phyloP scores from a whole-genome alignment of 495 filamentous ascomycete species.

The Penicillium subrubescens region DNA sequence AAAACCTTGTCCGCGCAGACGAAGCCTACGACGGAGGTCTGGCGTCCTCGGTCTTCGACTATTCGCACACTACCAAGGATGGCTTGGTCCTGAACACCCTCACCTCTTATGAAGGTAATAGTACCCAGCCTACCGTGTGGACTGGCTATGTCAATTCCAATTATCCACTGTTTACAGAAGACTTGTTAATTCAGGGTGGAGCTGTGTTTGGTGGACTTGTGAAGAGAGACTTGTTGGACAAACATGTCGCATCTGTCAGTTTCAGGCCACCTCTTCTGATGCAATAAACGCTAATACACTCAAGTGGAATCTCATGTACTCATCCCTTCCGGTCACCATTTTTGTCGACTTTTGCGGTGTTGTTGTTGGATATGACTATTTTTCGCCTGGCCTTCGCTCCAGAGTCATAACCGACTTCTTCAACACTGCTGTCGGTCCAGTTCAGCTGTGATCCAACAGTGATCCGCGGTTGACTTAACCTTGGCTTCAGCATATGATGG shows the following conservation, averaged over 20 bases:
- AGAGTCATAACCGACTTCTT: constrained; percentile 30
- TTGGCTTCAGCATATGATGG: not conserved
- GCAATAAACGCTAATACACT: not conserved
- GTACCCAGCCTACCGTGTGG: constrained; percentile 12
- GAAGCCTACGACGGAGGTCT: constrained; percentile 30
- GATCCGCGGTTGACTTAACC: not conserved
- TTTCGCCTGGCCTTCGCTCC: constrained; percentile 28
- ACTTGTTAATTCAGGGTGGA: constrained; percentile 22
- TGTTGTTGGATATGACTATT: constrained; percentile 34
- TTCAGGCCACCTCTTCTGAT: not conserved
- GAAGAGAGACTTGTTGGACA: constrained; percentile 12
- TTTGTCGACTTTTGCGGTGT: constrained; percentile 26
- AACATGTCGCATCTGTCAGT: constrained; percentile 23
- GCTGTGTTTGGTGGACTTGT: constrained; percentile 28
- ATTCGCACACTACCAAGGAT: constrained; percentile 28
- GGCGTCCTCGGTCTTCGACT: constrained; percentile 34
- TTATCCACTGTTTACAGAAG: constrained; percentile 23
- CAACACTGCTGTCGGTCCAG: constrained; percentile 14
- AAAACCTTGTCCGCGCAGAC: constrained; percentile 24
- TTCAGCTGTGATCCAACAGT: not conserved
- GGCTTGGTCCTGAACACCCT: constrained; percentile 33
- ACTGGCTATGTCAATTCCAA: constrained; percentile 26
- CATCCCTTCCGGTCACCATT: constrained; percentile 28
- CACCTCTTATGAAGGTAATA: constrained; percentile 15
- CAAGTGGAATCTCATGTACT: constrained; percentile 33